Evolutionary conservation across 2,329 filamentous ascomycete genomes (phyloP), one percentile per base, ranked within the genome.

Genomic region (Blastomyces percursus): DNA sequence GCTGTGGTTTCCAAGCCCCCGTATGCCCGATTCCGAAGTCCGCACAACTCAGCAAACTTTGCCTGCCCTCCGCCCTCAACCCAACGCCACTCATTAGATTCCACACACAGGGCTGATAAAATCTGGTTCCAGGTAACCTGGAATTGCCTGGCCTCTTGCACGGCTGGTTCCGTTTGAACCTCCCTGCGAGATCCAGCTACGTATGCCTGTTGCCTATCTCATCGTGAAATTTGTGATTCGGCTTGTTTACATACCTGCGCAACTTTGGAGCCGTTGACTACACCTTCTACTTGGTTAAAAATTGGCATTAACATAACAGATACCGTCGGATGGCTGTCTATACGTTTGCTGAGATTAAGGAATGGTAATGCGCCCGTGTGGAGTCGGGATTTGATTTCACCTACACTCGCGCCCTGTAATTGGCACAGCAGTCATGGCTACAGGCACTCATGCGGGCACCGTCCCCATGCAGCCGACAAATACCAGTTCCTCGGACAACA

Each of bases 341-440:
- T n/a, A 21, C 42, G 27, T 35, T n/a, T 48, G 19, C 57, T 59
- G 11, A 9, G 16, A 35, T 32, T 6, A 44, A 38, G 57, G 57
- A 59, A 59, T 59, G 57, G 57, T 59, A 48, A n/a, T 27, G 40
- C 44, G 42, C 24, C 11, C 42, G 42, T 44, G 57, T 59, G 57
- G 57, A 59, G 54, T 38, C 38, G 9, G 3, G 35, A 30, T 32
- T 42, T 46, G 24, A 46, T n/a, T 32, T 48, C 57, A 35, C 24
- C 44, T 24, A 59, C 24, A 21, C 42, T 24, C 44, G 3, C 57
- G 35, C 42, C 35, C 19, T 21, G 19, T 48, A 24, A 19, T 46
- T 19, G 32, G 12, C 1, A 19, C 42, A 48, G 24, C 27, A 32
- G 30, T 16, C 57, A 59, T 59, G 57, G 57, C 30, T 42, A 9